Percentiles rank a stretch among this genome's conserved stretches.
Conservation (phyloP, 140 eudicot genomes). For the Ambrosia hybrid region DNA sequence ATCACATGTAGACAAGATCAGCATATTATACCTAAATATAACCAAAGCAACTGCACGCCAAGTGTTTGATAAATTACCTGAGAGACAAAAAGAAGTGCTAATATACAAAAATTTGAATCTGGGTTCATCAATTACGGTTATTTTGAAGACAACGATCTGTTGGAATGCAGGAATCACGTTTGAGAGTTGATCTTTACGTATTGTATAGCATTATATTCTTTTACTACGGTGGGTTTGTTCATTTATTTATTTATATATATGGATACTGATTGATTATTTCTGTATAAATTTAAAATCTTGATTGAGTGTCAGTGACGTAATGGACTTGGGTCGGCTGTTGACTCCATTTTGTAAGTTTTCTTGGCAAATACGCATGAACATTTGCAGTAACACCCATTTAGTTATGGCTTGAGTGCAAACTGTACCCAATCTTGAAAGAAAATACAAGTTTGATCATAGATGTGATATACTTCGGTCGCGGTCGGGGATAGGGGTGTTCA, state of each 20-base stretch:
- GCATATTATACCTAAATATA: background rate
- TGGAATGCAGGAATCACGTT: slow-evolving; percentile 29
- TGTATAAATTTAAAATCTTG: slow-evolving; percentile 1
- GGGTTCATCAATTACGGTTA: slow-evolving; percentile 9
- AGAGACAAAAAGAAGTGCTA: slow-evolving; percentile 5
- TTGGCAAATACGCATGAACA: background rate
- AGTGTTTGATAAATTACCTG: slow-evolving; percentile 33
- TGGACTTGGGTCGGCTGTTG: slow-evolving; percentile 24
- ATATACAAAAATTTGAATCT: slow-evolving; percentile 10
- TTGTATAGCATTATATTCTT: background rate
- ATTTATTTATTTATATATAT: background rate
- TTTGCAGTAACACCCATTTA: slow-evolving; percentile 6
- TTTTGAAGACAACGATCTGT: background rate
- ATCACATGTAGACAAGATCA: slow-evolving; percentile 6
- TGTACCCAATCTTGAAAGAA: background rate
- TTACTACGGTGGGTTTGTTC: slow-evolving; percentile 14
- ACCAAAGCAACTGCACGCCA: slow-evolving; percentile 17
- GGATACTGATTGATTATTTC: background rate
- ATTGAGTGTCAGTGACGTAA: slow-evolving; percentile 24
- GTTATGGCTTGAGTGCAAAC: slow-evolving; percentile 8
- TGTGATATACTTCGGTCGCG: too few relatives aligned
- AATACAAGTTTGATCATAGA: background rate
- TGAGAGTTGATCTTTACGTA: slow-evolving; percentile 19
- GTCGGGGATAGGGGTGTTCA: too few relatives aligned
- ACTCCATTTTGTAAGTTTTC: slow-evolving; percentile 17